phyloP scores from a whole-genome alignment of 371 early-diverging fungal species.

The Quaeritorhiza haematococci region DNA sequence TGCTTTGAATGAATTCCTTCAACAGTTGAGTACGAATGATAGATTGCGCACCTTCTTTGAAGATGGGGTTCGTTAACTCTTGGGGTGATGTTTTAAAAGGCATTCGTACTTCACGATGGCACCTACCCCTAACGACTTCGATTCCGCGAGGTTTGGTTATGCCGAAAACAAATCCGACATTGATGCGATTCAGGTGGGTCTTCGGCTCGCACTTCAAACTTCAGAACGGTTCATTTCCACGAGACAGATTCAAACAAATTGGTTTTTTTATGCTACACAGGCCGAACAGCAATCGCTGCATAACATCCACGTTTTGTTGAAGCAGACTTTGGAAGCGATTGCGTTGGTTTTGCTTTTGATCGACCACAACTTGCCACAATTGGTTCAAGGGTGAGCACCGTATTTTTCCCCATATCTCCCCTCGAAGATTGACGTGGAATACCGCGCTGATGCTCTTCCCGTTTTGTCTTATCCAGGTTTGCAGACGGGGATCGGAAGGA shows the following conservation, averaged over 20 bases:
- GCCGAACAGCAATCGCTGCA: conserved; percentile 68
- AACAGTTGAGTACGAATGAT: conserved; percentile 10
- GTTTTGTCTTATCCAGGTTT: too few relatives aligned
- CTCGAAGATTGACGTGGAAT: too few relatives aligned
- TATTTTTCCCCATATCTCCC: too few relatives aligned
- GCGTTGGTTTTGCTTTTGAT: conserved; percentile 66
- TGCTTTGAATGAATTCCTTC: conserved; percentile 48
- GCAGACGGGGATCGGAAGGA: neutral
- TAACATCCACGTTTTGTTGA: conserved; percentile 58
- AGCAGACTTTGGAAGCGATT: conserved; percentile 66
- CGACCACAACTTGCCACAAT: conserved; percentile 58
- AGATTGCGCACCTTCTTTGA: too few relatives aligned
- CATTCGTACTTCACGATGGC: too few relatives aligned
- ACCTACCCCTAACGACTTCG: too few relatives aligned
- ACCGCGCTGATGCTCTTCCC: too few relatives aligned
- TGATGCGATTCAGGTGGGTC: neutral
- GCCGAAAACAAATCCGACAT: too few relatives aligned
- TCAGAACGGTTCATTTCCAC: conserved; percentile 18
- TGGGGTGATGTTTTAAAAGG: too few relatives aligned
- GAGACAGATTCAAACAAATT: neutral
- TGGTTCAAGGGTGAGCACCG: conserved; percentile 52
- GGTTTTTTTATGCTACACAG: conserved; percentile 28
- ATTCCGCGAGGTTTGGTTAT: too few relatives aligned
- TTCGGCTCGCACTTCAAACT: conserved; percentile 5
- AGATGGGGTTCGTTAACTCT: too few relatives aligned